Percentiles rank a stretch among this genome's conserved stretches.
These are phyloP conservation scores for Bathelium albidoporum DNA, from an alignment of 495 filamentous ascomycete species.

Conservation along the genomic window DNA sequence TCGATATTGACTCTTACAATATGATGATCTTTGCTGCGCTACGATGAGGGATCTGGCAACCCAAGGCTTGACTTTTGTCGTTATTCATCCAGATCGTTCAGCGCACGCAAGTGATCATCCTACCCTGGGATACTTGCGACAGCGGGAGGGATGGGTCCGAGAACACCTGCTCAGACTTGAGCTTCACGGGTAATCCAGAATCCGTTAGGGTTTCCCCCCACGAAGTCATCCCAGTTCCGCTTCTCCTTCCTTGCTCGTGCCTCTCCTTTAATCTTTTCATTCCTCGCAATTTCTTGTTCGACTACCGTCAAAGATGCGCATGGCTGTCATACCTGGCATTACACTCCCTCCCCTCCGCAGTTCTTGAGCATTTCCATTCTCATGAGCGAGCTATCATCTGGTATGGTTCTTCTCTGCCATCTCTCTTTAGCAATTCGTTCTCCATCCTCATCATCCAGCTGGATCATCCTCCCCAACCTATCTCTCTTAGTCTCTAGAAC, in stretches of 20 bases:
- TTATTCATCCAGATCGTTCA: background rate
- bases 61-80: background rate
- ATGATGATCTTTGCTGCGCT: background rate
- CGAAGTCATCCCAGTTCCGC: constrained; percentile 28
- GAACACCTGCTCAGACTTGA: background rate
- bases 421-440: constrained; percentile 19
- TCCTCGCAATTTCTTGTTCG: constrained; percentile 32
- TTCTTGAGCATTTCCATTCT: constrained; percentile 24
- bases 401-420: constrained; percentile 12
- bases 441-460: constrained; percentile 32
- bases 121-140: background rate
- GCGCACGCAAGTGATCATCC: background rate
- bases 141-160: background rate
- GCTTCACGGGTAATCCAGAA: background rate
- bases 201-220: constrained; percentile 19
- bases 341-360: constrained; percentile 26
- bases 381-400: constrained; percentile 25
- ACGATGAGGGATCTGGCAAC: background rate
- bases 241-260: constrained; percentile 16
- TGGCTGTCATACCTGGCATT: constrained; percentile 24
- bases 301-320: constrained; percentile 30
- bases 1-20: background rate
- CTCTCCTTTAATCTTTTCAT: constrained; percentile 28
- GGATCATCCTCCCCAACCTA: constrained; percentile 30
- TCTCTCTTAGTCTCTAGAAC: constrained; percentile 35